Evolutionary conservation across 441 rosid species (phyloP), one percentile per base, ranked within the genome.

Genomic region (Capsella rubella): DNA sequence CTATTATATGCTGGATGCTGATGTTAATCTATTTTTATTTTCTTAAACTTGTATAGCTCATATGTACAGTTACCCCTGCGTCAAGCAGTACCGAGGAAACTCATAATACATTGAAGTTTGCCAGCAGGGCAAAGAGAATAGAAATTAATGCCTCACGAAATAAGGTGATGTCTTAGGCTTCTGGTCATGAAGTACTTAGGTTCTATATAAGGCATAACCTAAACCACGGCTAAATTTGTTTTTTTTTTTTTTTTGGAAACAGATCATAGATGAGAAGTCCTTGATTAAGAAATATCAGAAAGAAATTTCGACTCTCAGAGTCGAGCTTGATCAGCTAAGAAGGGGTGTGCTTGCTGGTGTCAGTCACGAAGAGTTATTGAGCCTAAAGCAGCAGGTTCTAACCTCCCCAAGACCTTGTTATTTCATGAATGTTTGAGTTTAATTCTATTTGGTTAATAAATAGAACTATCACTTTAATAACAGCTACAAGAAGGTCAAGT

Each of bases 401-500:
- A 53, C n/a, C 12, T 72, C 62, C 75, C 45, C n/a, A 40, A n/a
- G 31, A 69, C 21, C 21, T 67, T 66, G 69, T 18, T 61, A 51
- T 62, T 35, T 15, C 58, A 62, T 61, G 13, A 45, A 29, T 53
- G 37, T 16, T 43, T 27, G 64, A 67, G 51, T 53, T 34, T 27
- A 14, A 53, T 53, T 43, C 12, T 53, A 32, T 15, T 28, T 60
- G 63, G 73, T 60, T 18, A 51, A 59, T 51, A 49, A 35, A 32
- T 60, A 43, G 62, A 74, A 59, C 18, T 51, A 60, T 47, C 67
- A 40, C 28, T 27, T 13, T 55, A 25, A 32, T 71, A 54, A 62
- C 75, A 96, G 99, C 79, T 96, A 84, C 98, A 96, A 84, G 98
- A 93, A 84, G 98, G 97, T 78, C 99, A 96, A 84, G 97, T 93